Evolutionary conservation across 768 basidiomycete species (phyloP), one percentile per base, ranked within the genome.

Genomic region (Boletus sp.): DNA sequence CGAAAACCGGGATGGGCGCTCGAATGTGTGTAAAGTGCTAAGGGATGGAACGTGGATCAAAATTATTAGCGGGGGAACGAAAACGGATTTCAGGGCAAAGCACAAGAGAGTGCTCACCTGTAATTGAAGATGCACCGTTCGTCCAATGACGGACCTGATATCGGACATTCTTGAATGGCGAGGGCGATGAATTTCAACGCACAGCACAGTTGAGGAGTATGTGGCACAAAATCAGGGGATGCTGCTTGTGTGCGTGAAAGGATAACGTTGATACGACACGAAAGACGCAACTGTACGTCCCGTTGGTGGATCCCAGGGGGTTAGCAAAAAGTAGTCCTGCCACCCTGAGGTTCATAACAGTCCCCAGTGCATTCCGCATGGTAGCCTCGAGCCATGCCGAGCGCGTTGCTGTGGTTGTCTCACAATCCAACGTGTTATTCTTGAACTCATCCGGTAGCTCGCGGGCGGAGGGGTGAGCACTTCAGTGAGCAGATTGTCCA

Each of bases 71-170:
- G 14, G 8, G 32, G 1, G 8, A 15, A 33, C 35, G 17, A 41
- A n/a, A 12, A 5, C 17, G 15, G 33, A 35, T 15, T 24, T 24
- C 12, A 12, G 17, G 36, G n/a, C 3, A 20, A 60, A 15, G 8
- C 18, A 39, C n/a, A 11, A n/a, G 10, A 37, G 6, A 17, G 20
- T n/a, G n/a, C 55, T 46, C 24, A 58, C 66, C 49, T 61, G 58
- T 1, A 56, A 11, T n/a, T 48, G 61, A 40, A 55, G 41, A 18
- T 50, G 54, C 18, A 56, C 3, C 11, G 48, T 50, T 35, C 45
- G 54, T 29, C 59, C 66, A 18, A 66, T 42, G 40, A 58, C 45
- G 28, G 55, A 54, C 29, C 52, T 41, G 29, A 63, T n/a, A 30
- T 45, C 53, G 17, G 47, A 15, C 56, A 62, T 57, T 48, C 8